Evolutionary conservation across 75 land plant species (phyloP).

Genomic region (Pinus tabuliformis): DNA sequence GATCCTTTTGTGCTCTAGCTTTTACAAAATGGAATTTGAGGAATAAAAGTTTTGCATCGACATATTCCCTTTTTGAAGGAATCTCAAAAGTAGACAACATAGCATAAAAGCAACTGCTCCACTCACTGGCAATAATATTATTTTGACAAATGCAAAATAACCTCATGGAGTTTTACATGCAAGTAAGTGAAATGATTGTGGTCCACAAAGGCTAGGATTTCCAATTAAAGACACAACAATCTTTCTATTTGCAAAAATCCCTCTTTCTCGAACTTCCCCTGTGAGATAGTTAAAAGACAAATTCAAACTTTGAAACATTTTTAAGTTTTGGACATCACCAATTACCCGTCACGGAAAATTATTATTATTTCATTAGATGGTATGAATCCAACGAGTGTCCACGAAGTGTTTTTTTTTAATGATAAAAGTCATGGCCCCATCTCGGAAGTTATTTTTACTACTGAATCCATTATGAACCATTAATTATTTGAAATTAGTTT

Average conservation of each 20-base stretch:
- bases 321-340: not conserved
- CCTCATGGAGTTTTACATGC: not conserved
- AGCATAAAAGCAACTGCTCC: not conserved
- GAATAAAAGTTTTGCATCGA: not conserved
- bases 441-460: too few species aligned
- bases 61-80: not conserved
- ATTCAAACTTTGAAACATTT: not conserved
- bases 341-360: too few species aligned
- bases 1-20: not conserved
- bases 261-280: not conserved
- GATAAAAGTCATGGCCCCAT: too few species aligned
- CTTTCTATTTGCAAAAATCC: not conserved
- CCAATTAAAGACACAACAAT: not conserved
- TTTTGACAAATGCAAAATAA: not conserved
- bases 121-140: not conserved
- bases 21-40: not conserved
- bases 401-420: too few species aligned
- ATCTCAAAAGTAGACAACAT: not conserved
- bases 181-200: not conserved
- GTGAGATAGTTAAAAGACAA: constrained; percentile 1
- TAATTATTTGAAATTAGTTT: too few species aligned
- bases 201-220: constrained; percentile 4
- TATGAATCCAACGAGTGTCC: too few species aligned
- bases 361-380: too few species aligned
- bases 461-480: not conserved